Evolutionary conservation across 2,329 filamentous ascomycete species (phyloP), one percentile per base, ranked within the genome.

Genomic region (Ophiostoma sp.): DNA sequence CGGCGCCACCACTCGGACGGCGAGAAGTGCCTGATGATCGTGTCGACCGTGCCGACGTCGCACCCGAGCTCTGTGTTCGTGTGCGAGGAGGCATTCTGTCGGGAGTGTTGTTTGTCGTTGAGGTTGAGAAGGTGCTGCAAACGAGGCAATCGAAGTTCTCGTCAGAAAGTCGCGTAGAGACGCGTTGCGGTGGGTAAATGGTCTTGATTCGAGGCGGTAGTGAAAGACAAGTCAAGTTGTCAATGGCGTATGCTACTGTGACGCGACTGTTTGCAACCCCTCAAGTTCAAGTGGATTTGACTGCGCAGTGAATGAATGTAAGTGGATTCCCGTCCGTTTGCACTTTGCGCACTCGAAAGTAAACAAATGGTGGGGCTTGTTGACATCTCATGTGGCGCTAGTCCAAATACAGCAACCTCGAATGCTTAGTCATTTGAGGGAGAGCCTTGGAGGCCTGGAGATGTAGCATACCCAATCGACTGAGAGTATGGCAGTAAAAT

Each of bases 21-120:
- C 74, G 74, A 5, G 74, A 69, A 8, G 68, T 17, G 3, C 45
- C 52, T 22, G 55, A 42, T 11, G 75, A 72, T 6, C 74, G 72
- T 25, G 70, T 52, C 45, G 75, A 76, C 4, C 74, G 72, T 12
- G 70, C 48, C 36, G 75, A 76, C 11, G 70, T 9, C n/a, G 72
- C 70, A n/a, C 72, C 73, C 7, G 73, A 73, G 2, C 72, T 66
- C 17, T 73, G 66, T 17, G 59, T 68, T 64, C 70, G 31, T 17
- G 73, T 70, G 42, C 72, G 73, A 1, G 70, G 74, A 25, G 70
- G 48, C 70, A 72, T 72, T n/a, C 48, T 31, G 28, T 36, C 33
- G 45, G 22, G n/a, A 3, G 57, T n/a, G 64, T 69, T 15, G 33
- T 36, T 36, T 36, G 33, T 36, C 3, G 3, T 36, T 36, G 8